Conservation (phyloP, 2,329 filamentous ascomycete genomes). For the Monosporascus sp. region DNA sequence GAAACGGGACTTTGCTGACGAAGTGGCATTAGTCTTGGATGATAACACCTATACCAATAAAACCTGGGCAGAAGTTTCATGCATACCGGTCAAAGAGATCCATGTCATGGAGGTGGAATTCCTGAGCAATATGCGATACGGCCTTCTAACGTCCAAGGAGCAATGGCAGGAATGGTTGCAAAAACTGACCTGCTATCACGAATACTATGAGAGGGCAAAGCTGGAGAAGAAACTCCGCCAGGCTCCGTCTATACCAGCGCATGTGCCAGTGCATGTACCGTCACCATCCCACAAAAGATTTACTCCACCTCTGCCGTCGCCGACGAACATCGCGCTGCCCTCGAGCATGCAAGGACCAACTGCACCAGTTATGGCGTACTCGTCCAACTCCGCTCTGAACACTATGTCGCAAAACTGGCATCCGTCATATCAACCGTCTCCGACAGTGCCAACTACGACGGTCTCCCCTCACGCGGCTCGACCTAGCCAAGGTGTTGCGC, state of each 20-base stretch:
- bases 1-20: constrained; percentile 4
- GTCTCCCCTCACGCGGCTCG: constrained; percentile 47
- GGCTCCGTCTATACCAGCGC: constrained; percentile 26
- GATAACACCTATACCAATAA: constrained; percentile 99
- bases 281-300: constrained; percentile 35
- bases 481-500: constrained; percentile 34
- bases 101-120: constrained; percentile 99
- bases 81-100: constrained; percentile 88
- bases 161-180: constrained; percentile 86
- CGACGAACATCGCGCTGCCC: constrained; percentile 32
- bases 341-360: constrained; percentile 27
- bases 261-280: constrained; percentile 33
- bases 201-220: constrained; percentile 72
- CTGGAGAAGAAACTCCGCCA: constrained; percentile 28
- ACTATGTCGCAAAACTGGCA: constrained; percentile 32
- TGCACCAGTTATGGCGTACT: constrained; percentile 35
- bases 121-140: constrained; percentile 96
- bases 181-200: constrained; percentile 75
- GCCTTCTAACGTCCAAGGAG: constrained; percentile 75
- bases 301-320: constrained; percentile 45
- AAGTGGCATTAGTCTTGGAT: constrained; percentile 62
- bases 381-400: constrained; percentile 32
- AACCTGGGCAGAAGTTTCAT: constrained; percentile 97
- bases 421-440: constrained; percentile 31
- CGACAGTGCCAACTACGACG: constrained; percentile 28